Conservation (phyloP, 164 flowering plant genomes). For the Warburgia ugandensis region DNA sequence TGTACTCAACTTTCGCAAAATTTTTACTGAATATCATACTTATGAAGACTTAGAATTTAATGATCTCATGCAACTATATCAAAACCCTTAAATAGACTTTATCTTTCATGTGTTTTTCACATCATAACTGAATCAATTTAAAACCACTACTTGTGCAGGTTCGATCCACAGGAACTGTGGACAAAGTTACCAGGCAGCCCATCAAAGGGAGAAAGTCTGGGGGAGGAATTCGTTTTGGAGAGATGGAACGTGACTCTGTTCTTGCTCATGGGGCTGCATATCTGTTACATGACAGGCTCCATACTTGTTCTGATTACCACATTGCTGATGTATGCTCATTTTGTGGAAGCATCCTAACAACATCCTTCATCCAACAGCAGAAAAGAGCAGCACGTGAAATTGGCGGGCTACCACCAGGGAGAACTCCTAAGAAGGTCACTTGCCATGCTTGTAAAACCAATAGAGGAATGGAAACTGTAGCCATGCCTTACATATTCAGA, state of each 20-base stretch:
- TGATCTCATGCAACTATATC: too few species aligned
- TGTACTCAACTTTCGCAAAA: too few species aligned
- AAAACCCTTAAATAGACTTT: too few species aligned
- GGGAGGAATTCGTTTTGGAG: constrained; percentile 95
- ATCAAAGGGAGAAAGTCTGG: constrained; percentile 89
- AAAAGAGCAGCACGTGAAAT: constrained; percentile 33
- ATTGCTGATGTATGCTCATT: constrained; percentile 88
- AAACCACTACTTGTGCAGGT: constrained; percentile 38
- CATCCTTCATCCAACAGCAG: constrained; percentile 50
- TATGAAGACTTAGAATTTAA: too few species aligned
- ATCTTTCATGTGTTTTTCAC: too few species aligned
- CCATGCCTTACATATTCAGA: constrained; percentile 90
- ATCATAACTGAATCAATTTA: not conserved
- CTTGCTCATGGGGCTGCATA: constrained; percentile 97
- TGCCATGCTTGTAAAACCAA: constrained; percentile 71
- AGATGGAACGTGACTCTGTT: constrained; percentile 92
- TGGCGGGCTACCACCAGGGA: constrained; percentile 51
- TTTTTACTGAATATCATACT: too few species aligned
- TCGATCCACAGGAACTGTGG: constrained; percentile 75
- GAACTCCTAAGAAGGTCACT: constrained; percentile 55
- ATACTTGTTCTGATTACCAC: constrained; percentile 84
- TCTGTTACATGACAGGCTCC: constrained; percentile 83
- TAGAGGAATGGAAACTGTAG: constrained; percentile 91
- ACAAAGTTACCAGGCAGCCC: constrained; percentile 81
- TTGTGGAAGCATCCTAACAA: constrained; percentile 75